Evolutionary conservation across 371 early-diverging fungal genomes (phyloP), one percentile per base, ranked within the genome.

Genomic region (Actinomortierella ambigua): DNA sequence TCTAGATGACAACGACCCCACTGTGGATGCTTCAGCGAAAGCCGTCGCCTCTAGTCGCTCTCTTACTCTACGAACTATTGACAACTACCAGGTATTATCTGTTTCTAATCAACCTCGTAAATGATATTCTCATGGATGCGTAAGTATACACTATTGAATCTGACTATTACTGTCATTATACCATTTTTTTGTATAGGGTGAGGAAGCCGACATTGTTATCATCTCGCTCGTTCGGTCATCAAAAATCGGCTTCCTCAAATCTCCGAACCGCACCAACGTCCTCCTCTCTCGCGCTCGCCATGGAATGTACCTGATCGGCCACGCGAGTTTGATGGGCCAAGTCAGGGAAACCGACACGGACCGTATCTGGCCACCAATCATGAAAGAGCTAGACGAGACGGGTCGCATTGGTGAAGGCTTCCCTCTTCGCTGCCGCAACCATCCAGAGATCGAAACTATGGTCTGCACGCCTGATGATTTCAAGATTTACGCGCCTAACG

Each of bases 201-300:
- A 83, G 55, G 85, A 86, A 59, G 80, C 81, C 50, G 87, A 89
- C 39, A 84, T 89, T 46, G 85, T 88, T 50, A 82, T 90, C 34
- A 39, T 90, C 22, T 85, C 89, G 2, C 65, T 88, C 11, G 89
- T 87, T 13, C 80, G 90, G n/a, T 49, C 50, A 40, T 78, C 79
- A 0, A 69, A 68, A 7, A 89, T 90, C 69, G 93, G 93, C 29
- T 93, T 93, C 73, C 66, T 91, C 28, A 85, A 83, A 57, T 83
- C 86, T 14, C 73, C 70, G 8, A 87, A 90, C 68, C 85, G 93
- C 59, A 81, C 88, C 2, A 91, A 90, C 76, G 93, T 93, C 28
- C 79, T 88, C 14, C 68, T 91, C 20, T 90, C 91, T 1, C 81
- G 93, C 53, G 89, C 90, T 1, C 53, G 53, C 29, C 65, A 65